Base-by-base conservation (phyloP, 2,329 filamentous ascomycete genomes). In the Aspergillus sp. region DNA sequence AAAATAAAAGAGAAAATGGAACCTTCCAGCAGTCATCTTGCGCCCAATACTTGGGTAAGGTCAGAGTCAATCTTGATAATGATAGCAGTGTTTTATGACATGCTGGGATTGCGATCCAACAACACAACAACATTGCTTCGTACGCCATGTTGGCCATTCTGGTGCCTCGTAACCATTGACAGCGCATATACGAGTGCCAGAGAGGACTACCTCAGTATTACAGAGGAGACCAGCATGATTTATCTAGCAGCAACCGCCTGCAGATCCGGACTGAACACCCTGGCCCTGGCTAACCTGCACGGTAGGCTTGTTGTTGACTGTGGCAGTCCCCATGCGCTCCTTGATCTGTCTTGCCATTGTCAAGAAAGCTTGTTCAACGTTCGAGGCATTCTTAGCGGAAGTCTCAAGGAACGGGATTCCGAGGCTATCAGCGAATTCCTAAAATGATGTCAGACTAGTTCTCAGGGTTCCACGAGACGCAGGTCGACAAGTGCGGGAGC, bases 301-400 rank as follows among this genome's bases (percentile, higher is more conserved):
- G 61, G 88, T 94, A 56, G 91, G 91, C 79, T 97, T 98, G 76
- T 91, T 94, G 82, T 97, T 97, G 77, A 90, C 90, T 57, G 86
- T 86, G 54, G 91, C 93, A 60, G 88, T 95, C 64, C 93, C 93
- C 91, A 98, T 98, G 66, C 93, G 86, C 78, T 97, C 91, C 82
- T 98, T 98, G 77, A 98, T 98, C 75, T 98, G 93, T 72, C 93
- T 86, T 62, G 93, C 93, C 93, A 98, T 98, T 71, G 93, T 98
- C 75, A 98, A 75, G 85, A 98, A 98, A 66, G 93, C 91, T 76
- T 98, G 93, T 77, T 98, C 93, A 70, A 98, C 93, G 72, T 98
- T 98, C 75, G 87, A 95, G 58, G 93, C 91, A 75, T 95, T 97
- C 86, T 98, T 98, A 67, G 93, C 93, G 38, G 93, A 98, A 12